Base-by-base conservation (phyloP, 2,329 filamentous ascomycete species). In the Aspergillus fischeri region DNA sequence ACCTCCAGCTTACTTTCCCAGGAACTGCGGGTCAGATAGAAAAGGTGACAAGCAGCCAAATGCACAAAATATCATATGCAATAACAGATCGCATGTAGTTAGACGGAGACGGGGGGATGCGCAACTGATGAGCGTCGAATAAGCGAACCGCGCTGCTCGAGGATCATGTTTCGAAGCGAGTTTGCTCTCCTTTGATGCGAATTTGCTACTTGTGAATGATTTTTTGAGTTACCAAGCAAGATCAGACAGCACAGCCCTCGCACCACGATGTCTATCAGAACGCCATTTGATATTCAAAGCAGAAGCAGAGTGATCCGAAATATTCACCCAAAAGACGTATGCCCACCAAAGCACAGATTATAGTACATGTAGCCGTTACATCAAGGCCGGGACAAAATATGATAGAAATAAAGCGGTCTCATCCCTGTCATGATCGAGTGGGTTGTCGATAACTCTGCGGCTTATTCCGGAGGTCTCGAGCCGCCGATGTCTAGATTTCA, bases 301-400 rank as follows among this genome's bases (percentile, higher is more conserved):
- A 47, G 21, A 25, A 47, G 11, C 44, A 14, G 44, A 11, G 44
- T 25, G 21, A 25, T 47, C 20, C 44, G 20, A 49, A 51, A 49
- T 51, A 54, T 51, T 47, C 57, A 55, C 38, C 52, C 50, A 57
- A 54, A 56, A 52, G 50, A 55, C 50, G 56, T 60, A 62, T 57
- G 64, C 53, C 58, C 57, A 58, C 53, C 57, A 41, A 63, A 61
- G 47, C 58, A 57, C 55, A 66, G 61, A 61, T 58, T 65, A 67
- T 67, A 65, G 63, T 67, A 67, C 64, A 67, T 42, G 54, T 59
- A 57, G 61, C 57, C 59, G 60, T 61, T 58, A 64, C 60, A 52
- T 50, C 56, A 45, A 49, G 54, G 57, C 35, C 53, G 24, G 54
- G 49, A 51, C 32, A 53, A 45, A 57, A 59, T 56, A 56, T 53